Evolutionary conservation across 176 grass and related monocot genomes (phyloP), one percentile per base, ranked within the genome.

Genomic region (Carex kokanica): DNA sequence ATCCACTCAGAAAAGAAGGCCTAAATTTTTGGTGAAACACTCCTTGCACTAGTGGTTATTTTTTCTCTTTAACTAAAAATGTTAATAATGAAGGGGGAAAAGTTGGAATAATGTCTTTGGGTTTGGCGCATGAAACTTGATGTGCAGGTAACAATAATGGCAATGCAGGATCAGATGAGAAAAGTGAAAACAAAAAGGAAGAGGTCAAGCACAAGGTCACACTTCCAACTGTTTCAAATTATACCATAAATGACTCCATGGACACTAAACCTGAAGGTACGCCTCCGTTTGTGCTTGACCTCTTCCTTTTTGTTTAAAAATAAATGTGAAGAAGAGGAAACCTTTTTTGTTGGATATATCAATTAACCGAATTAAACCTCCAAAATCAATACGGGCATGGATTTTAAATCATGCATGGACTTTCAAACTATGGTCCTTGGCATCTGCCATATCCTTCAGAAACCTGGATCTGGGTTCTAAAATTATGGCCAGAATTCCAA

Each of bases 181-280:
- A 56, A 52, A 80, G 43, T 40, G 82, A 84, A 81, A 52, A 49
- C 18, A 20, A 64, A 52, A 73, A 85, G 69, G 80, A 61, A 18
- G 85, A 86, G 59, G 77, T 77, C 38, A 86, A 90, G 80, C 86
- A 83, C 88, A 93, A 88, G 77, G 59, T 97, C 21, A 91, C 89
- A 36, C 84, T 97, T 16, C 94, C 89, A 49, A 97, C 94, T 51
- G 88, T 97, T 56, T 93, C 94, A 2, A 97, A 94, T 67, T 94
- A 97, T 20, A 97, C 94, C 17, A 90, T 97, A 65, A 87, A 71
- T 78, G 94, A 97, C 18, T 59, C 86, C n/a, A 85, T 88, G n/a
- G 88, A 86, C 67, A 82, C 41, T 13, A 89, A 83, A 18, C 82
- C 85, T 82, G 73, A 89, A 87, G 90, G 92, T 90, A 84, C 1